phyloP scores from a whole-genome alignment of 768 basidiomycete species.

The Pleurotus citrinopileatus region DNA sequence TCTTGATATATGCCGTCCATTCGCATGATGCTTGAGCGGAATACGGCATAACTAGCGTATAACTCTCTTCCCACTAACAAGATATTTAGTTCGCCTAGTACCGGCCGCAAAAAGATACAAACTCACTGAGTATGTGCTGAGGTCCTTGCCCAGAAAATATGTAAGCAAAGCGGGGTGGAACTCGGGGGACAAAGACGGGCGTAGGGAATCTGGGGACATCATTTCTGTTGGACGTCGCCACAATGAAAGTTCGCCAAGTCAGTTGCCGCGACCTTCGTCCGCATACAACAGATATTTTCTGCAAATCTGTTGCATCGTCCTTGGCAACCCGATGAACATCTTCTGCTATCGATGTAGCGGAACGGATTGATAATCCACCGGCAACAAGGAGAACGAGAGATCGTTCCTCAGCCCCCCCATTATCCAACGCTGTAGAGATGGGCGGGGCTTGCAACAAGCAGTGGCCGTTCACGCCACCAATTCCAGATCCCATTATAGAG shows the following conservation, averaged over 20 bases:
- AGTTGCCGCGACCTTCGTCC: slow-evolving; percentile 30
- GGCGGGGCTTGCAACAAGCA: slow-evolving; percentile 35
- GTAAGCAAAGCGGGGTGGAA: slow-evolving; percentile 29
- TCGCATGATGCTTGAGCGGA: slow-evolving; percentile 34
- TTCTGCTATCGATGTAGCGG: slow-evolving; percentile 17
- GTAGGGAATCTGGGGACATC: slow-evolving; percentile 19
- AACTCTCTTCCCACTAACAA: slow-evolving; percentile 34
- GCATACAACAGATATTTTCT: slow-evolving; percentile 13
- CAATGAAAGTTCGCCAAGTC: slow-evolving; percentile 28
- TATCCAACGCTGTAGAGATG: background rate
- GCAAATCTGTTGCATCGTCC: slow-evolving; percentile 4
- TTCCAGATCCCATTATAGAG: slow-evolving; percentile 40
- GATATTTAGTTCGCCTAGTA: too few species aligned
- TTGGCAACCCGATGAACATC: background rate
- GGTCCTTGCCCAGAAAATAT: slow-evolving; percentile 39
- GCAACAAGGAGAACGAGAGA: slow-evolving; percentile 27
- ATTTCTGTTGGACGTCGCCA: slow-evolving; percentile 9
- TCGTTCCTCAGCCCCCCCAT: background rate
- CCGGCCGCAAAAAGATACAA: too few species aligned
- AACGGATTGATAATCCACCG: slow-evolving; percentile 35
- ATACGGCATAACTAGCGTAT: slow-evolving; percentile 29
- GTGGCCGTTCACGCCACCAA: slow-evolving; percentile 43
- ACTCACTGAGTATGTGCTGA: slow-evolving; percentile 36
- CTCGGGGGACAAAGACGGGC: slow-evolving; percentile 24
- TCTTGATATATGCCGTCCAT: slow-evolving; percentile 31